Base-by-base conservation (phyloP, 352 stramenopile genomes). In the Globisporangium viniferum region DNA sequence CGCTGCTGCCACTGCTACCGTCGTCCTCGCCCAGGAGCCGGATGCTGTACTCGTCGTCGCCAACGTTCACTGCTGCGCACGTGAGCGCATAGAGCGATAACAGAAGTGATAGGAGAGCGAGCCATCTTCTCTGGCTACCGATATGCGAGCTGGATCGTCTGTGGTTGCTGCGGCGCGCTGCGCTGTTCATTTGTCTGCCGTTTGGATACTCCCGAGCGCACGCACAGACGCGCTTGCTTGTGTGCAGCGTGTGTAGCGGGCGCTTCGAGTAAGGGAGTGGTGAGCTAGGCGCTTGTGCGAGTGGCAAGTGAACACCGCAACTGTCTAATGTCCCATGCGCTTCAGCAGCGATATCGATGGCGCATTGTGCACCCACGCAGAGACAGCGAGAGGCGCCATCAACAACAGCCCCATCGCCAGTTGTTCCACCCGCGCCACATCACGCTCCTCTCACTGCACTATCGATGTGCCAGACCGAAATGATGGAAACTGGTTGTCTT, bases 41-140 rank as follows among this genome's bases (percentile, higher is more conserved):
- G 6, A 66, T 9, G 14, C 31, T 51, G 31, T 24, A n/a, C 36
- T 68, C 62, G 22, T 29, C 24, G 20, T 68, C 62, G 10, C 62
- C 62, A 24, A 68, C 62, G 6, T 51, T 55, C 53, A 68, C 62
- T 10, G 62, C 51, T 22, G 48, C 12, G 33, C 31, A 49, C 22
- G 27, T 12, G 31, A 55, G 31, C 18, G 18, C 33, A 22, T n/a
- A 48, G 8, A 61, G 31, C 56, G n/a, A 24, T 12, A 59, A 2
- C n/a, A 66, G 48, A n/a, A 66, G 61, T 15, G 61, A 8, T 20
- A 46, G 7, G 3, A 66, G 61, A 6, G 20, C 31, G 31, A 66
- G 24, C n/a, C 41, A 48, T 35, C 41, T n/a, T 24, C 18, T 51
- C 2, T 8, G 18, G 18, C 18, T 12, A 7, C 41, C 15, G 0